phyloP scores from a whole-genome alignment of 768 basidiomycete species.

The Dacryopinax spathularia region DNA sequence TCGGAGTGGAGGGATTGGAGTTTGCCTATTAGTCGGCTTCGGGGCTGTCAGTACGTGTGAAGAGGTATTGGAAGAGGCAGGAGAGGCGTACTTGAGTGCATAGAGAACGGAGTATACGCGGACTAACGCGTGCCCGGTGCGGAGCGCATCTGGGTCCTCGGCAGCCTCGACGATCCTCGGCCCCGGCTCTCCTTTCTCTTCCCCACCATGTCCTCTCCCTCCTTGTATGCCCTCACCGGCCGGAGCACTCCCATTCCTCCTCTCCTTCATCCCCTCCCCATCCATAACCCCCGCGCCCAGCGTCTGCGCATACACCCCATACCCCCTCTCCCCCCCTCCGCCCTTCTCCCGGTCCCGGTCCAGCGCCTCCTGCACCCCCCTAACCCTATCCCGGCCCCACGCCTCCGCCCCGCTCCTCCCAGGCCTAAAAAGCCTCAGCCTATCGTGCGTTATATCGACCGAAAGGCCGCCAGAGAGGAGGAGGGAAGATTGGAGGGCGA shows the following conservation, averaged over 20 bases:
- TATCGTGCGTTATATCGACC: not conserved
- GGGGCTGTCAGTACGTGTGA: not conserved
- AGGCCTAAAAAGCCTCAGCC: not conserved
- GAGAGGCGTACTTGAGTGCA: constrained; percentile 15
- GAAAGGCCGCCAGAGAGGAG: not conserved
- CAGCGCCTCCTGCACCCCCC: not conserved
- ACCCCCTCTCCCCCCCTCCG: not conserved
- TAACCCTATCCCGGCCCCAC: not conserved
- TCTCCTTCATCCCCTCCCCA: too few species aligned
- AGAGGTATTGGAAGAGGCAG: constrained; percentile 4
- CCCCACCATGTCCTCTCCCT: too few species aligned
- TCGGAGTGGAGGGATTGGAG: constrained; percentile 16
- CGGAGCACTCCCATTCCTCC: too few species aligned
- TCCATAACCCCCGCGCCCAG: too few species aligned
- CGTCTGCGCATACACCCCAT: too few species aligned
- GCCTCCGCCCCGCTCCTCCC: not conserved
- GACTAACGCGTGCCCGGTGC: constrained; percentile 14
- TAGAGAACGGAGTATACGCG: constrained; percentile 18
- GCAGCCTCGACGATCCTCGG: constrained; percentile 7
- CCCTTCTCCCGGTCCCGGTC: too few species aligned
- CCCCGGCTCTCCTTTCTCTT: constrained; percentile 3
- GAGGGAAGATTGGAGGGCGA: not conserved
- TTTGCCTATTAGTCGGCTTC: constrained; percentile 16
- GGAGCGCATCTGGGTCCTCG: constrained; percentile 10
- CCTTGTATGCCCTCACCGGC: too few species aligned